Conservation (phyloP, 2,329 filamentous ascomycete genomes). For the Cylindrodendrum hubeiense region DNA sequence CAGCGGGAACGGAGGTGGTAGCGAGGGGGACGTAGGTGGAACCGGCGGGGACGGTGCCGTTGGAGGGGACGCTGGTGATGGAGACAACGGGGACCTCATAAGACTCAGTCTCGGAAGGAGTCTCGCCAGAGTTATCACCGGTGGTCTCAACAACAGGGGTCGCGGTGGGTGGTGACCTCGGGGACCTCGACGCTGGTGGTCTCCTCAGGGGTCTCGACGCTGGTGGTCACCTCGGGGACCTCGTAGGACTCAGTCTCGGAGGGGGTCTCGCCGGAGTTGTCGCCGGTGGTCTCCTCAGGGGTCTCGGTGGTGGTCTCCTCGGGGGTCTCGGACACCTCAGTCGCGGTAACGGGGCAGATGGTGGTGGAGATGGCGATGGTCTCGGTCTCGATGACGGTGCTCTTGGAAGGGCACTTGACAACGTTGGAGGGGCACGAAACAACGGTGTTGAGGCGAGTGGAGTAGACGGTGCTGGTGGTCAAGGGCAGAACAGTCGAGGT, state of each 20-base stretch:
- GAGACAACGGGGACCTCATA: constrained; percentile 29
- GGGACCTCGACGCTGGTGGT: constrained; percentile 24
- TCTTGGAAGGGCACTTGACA: constrained; percentile 69
- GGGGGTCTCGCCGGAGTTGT: constrained; percentile 13
- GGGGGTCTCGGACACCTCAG: constrained; percentile 33
- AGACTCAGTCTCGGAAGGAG: neutral
- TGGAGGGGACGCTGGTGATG: constrained; percentile 23
- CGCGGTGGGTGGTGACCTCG: constrained; percentile 22
- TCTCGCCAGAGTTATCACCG: constrained; percentile 27
- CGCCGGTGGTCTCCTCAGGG: constrained; percentile 22
- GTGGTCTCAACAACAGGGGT: constrained; percentile 22
- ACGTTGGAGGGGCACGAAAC: constrained; percentile 71
- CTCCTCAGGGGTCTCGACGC: constrained; percentile 22
- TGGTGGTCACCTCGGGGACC: constrained; percentile 28
- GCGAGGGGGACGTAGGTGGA: constrained; percentile 22
- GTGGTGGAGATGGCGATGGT: constrained; percentile 55
- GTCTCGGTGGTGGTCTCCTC: constrained; percentile 14
- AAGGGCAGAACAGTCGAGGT: constrained; percentile 50
- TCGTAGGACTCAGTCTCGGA: constrained; percentile 1
- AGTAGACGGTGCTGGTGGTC: constrained; percentile 68
- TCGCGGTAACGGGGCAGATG: constrained; percentile 52
- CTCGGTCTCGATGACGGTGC: constrained; percentile 52
- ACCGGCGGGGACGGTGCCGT: constrained; percentile 2
- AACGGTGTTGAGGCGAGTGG: constrained; percentile 71
- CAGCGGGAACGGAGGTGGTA: constrained; percentile 34